phyloP scores from a whole-genome alignment of 1,284 basidiomycete species.

The Tetrapyrgos nigripes region DNA sequence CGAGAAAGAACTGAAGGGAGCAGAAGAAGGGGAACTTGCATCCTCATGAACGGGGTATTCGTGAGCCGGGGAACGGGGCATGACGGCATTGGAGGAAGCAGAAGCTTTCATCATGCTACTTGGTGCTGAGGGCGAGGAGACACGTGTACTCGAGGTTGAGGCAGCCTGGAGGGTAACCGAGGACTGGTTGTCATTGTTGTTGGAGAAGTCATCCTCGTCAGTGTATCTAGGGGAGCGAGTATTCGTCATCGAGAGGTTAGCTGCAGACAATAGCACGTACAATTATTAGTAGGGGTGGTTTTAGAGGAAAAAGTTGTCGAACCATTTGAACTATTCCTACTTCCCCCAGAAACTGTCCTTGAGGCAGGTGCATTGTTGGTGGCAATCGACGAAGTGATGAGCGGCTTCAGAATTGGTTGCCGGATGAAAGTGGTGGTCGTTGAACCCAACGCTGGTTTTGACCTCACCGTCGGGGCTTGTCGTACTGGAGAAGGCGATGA shows the following conservation, averaged over 20 bases:
- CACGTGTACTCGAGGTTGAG: slow-evolving; percentile 9
- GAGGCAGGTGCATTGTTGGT: slow-evolving; percentile 19
- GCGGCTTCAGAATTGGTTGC: slow-evolving; percentile 51
- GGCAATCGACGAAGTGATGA: no score
- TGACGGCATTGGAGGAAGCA: background rate
- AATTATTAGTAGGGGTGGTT: slow-evolving; percentile 39
- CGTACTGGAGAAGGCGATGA: slow-evolving; percentile 45
- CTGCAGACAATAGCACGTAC: slow-evolving; percentile 57
- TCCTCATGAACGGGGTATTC: background rate
- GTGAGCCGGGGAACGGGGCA: background rate
- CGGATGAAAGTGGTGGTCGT: slow-evolving; percentile 55
- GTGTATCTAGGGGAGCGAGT: slow-evolving; percentile 5
- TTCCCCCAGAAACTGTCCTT: slow-evolving; percentile 25
- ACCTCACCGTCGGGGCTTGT: slow-evolving; percentile 29
- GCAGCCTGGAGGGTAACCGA: background rate
- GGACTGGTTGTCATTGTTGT: background rate
- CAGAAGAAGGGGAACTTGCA: slow-evolving; percentile 23
- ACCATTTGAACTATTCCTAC: slow-evolving; percentile 52
- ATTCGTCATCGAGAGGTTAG: slow-evolving; percentile 27
- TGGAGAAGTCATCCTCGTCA: background rate
- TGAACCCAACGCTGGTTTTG: slow-evolving; percentile 18
- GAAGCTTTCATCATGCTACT: background rate
- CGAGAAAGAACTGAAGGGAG: slow-evolving; percentile 41
- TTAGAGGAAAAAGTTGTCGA: slow-evolving; percentile 56
- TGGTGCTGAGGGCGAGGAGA: background rate